A percentile compares a stretch with the other conserved stretches of the same genome.
Evolutionary conservation across 1,284 basidiomycete genomes (phyloP).

Genomic region (Tilletia horrida): DNA sequence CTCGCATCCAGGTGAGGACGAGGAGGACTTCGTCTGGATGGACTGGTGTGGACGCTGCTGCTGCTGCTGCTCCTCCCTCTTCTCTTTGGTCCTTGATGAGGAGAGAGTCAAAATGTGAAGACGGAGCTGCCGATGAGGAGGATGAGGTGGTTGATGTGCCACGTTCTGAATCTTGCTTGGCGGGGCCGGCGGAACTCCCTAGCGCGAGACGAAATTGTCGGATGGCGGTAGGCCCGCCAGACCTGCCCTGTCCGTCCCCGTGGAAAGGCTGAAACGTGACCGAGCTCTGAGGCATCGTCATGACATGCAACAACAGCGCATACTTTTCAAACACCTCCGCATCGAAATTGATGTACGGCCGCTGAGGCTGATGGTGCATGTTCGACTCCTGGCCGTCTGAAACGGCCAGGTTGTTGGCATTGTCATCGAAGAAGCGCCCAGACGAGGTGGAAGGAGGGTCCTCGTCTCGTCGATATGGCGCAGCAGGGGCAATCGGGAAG

Average conservation of each 20-base stretch:
- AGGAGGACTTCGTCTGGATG: neutral
- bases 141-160: neutral
- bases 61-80: neutral
- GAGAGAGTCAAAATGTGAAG: neutral
- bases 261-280: neutral
- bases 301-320: neutral
- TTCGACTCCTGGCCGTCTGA: too few species aligned
- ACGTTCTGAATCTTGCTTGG: neutral
- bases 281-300: neutral
- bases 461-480: neutral
- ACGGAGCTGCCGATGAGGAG: neutral
- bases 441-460: neutral
- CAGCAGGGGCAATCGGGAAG: neutral
- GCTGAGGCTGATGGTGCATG: neutral
- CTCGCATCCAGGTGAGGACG: slow-evolving; percentile 9
- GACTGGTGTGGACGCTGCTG: neutral
- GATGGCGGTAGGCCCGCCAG: too few species aligned
- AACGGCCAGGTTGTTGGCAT: too few species aligned
- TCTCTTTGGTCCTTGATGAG: neutral
- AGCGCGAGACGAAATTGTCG: neutral
- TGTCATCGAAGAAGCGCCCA: too few species aligned
- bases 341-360: slow-evolving; percentile 10
- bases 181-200: neutral
- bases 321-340: neutral
- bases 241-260: too few species aligned